Percentiles rank a stretch among this genome's conserved stretches.
These are phyloP conservation scores for Melampsora abietis-canadensis DNA, from an alignment of 1,284 basidiomycete species.

Conservation along the genomic window DNA sequence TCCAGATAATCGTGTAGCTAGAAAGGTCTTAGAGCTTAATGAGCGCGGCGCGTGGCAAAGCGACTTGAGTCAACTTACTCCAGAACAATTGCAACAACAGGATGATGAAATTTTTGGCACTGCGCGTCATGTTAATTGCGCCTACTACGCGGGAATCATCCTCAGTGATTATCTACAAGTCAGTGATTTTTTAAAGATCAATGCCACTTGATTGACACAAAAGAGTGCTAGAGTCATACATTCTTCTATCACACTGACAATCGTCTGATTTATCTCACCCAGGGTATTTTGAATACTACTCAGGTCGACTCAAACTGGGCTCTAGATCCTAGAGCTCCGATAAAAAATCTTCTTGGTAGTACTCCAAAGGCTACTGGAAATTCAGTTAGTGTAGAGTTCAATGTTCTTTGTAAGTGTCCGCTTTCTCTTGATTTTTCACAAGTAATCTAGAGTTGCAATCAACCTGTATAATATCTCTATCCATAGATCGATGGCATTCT, in stretches of 20 bases:
- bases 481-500: conserved; percentile 39
- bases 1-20: conserved; percentile 33
- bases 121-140: conserved; percentile 70
- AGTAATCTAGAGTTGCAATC: background rate
- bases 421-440: background rate
- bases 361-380: conserved; percentile 36
- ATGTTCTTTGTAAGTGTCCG: conserved; percentile 26
- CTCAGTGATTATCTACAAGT: conserved; percentile 36
- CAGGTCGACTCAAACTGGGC: conserved; percentile 38
- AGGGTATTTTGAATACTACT: conserved; percentile 32
- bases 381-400: conserved; percentile 39
- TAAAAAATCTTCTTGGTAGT: conserved; percentile 27
- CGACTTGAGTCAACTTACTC: conserved; percentile 51
- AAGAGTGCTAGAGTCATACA: background rate
- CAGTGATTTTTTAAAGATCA: background rate
- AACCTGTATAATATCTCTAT: background rate
- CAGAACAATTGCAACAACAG: conserved; percentile 54
- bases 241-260: background rate
- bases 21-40: conserved; percentile 29
- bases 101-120: conserved; percentile 70
- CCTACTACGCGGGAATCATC: conserved; percentile 59
- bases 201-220: background rate
- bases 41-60: conserved; percentile 26
- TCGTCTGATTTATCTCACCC: background rate
- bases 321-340: conserved; percentile 30